Conservation (phyloP, 306 rosid species). For the Albizia julibrissin region DNA sequence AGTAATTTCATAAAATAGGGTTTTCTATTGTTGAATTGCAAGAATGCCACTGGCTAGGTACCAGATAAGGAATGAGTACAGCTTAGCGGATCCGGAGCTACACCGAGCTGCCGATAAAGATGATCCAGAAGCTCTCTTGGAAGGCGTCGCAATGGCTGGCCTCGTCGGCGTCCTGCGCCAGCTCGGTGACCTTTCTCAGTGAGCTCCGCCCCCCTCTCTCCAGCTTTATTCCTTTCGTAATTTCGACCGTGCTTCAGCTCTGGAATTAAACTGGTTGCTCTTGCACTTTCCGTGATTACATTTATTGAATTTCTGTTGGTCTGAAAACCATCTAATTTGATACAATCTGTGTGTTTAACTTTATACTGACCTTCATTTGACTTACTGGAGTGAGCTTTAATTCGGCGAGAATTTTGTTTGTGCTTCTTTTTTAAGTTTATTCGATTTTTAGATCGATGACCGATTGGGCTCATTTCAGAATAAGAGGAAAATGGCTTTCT, state of each 20-base stretch:
- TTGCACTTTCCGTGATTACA: conserved; percentile 1
- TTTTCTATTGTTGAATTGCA: conserved; percentile 24
- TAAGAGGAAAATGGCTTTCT: conserved; percentile 18
- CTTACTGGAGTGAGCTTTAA: conserved; percentile 20
- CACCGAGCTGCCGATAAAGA: conserved; percentile 88
- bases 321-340: not conserved
- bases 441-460: conserved; percentile 26
- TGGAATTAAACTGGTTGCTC: conserved; percentile 5
- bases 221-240: conserved; percentile 5
- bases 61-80: conserved; percentile 79
- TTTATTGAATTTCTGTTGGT: conserved; percentile 11
- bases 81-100: conserved; percentile 91
- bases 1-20: conserved; percentile 34
- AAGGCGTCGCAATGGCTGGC: conserved; percentile 97
- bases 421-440: not conserved
- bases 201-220: conserved; percentile 17
- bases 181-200: conserved; percentile 99
- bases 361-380: not conserved
- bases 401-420: not conserved
- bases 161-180: conserved; percentile 96
- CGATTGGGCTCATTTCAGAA: conserved; percentile 7
- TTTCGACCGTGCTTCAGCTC: conserved; percentile 6
- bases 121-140: conserved; percentile 95
- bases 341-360: not conserved
- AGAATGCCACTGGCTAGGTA: conserved; percentile 86